phyloP scores from a whole-genome alignment of 1,284 basidiomycete species.

The Ganoderma resinaceum region DNA sequence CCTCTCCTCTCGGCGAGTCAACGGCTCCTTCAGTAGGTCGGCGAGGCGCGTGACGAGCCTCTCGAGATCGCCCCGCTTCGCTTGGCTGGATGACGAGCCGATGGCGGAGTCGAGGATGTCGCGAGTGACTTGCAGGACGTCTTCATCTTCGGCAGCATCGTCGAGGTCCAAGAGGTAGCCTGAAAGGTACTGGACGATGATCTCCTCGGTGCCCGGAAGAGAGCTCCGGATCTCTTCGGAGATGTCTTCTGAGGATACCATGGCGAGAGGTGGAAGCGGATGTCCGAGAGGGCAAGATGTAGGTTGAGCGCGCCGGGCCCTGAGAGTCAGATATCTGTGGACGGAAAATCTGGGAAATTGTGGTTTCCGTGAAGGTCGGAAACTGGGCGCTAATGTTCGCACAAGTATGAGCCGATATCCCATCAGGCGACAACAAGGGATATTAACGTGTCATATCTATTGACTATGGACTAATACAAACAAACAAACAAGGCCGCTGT shows the following conservation, averaged over 20 bases:
- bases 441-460: not conserved
- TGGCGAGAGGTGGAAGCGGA: constrained; percentile 9
- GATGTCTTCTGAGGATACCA: constrained; percentile 55
- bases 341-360: not conserved
- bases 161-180: constrained; percentile 94
- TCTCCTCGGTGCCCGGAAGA: constrained; percentile 91
- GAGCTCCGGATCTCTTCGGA: constrained; percentile 80
- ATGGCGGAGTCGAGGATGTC: constrained; percentile 78
- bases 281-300: not conserved
- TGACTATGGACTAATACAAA: not conserved
- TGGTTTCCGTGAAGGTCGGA: not conserved
- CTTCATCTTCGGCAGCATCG: constrained; percentile 92
- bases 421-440: not conserved
- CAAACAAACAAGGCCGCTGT: not conserved
- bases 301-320: not conserved
- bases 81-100: constrained; percentile 37
- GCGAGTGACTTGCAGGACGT: constrained; percentile 81
- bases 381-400: not conserved
- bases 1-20: constrained; percentile 63
- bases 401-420: too few species aligned
- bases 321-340: not conserved
- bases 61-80: constrained; percentile 45
- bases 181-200: constrained; percentile 92
- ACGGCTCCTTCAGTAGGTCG: constrained; percentile 69
- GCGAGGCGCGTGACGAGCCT: constrained; percentile 75